Evolutionary conservation across 495 filamentous ascomycete species (phyloP).

Genomic region (Penicillium ucsense): DNA sequence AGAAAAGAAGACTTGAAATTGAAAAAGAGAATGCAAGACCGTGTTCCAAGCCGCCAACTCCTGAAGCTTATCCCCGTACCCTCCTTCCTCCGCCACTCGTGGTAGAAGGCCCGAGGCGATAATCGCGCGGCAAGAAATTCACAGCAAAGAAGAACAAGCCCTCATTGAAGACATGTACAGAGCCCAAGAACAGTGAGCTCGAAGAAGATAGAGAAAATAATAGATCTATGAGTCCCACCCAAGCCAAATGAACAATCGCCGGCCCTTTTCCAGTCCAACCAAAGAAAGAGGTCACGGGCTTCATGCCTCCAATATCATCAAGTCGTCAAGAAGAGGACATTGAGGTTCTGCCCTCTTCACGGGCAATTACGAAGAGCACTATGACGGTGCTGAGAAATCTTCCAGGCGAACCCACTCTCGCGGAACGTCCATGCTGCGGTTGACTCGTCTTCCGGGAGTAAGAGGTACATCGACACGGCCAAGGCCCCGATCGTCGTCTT

Average conservation of each 20-base stretch:
- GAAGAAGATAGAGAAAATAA: background rate
- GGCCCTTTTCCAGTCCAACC: slow-evolving; percentile 7
- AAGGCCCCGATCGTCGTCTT: slow-evolving; percentile 42
- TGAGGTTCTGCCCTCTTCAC: background rate
- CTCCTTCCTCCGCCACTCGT: no score
- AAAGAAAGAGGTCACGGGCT: slow-evolving; percentile 15
- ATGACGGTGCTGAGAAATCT: slow-evolving; percentile 21
- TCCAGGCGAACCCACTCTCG: slow-evolving; percentile 45
- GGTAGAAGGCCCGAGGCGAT: no score
- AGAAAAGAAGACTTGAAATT: background rate
- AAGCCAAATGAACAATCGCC: slow-evolving; percentile 5
- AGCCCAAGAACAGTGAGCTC: background rate
- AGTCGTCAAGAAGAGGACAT: slow-evolving; percentile 2
- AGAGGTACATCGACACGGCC: slow-evolving; percentile 56
- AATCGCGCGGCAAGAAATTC: no score
- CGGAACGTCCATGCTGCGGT: slow-evolving; percentile 58
- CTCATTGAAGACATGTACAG: background rate
- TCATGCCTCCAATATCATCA: slow-evolving; percentile 20
- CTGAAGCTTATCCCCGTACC: background rate
- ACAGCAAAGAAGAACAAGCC: background rate
- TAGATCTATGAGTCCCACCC: slow-evolving; percentile 1
- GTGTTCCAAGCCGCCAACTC: background rate
- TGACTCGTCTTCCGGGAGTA: slow-evolving; percentile 58
- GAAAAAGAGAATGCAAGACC: background rate
- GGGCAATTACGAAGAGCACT: background rate